Base-by-base conservation (phyloP, 2,329 filamentous ascomycete species). In the Colletotrichum plurivorum region DNA sequence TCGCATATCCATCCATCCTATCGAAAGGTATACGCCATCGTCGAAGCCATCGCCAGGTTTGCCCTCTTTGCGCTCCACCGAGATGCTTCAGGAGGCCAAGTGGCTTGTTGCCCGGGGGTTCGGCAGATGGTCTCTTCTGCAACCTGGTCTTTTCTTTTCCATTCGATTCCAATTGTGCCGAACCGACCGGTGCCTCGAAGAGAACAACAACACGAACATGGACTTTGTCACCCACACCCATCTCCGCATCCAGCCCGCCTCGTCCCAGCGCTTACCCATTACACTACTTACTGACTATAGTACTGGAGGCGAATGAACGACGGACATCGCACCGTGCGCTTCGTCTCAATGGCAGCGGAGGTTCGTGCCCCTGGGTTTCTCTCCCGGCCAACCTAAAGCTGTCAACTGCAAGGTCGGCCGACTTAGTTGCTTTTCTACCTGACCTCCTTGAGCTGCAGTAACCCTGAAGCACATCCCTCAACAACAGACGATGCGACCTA, bases 371-470 rank as follows among this genome's bases (percentile, higher is more conserved):
- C 46, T 45, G 52, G 13, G 65, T 18, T 58, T 64, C 45, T 48
- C 56, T 66, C 51, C 61, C 66, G 62, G 66, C 8, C 55, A 66
- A 61, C 55, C 48, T 69, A 56, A 60, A 45, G 63, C 52, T 39
- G 43, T 53, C 43, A 46, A 46, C 56, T 52, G 60, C 60, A 59
- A 53, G 62, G 13, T 45, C 49, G 57, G 66, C 53, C 41, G 45
- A 45, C 55, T 60, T 51, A 60, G 36, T 52, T 61, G 62, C 49
- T 27, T 25, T 56, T 7, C 43, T 52, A 60, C 10, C 31, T 10
- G 31, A 4, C 31, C 31, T 10, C 1, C 10, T 8, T 36, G 31
- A 9, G 31, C 31, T 9, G 31, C 31, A 36, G 31, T 9, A 36
- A 36, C 9, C 31, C 31, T 69, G 66, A 55, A 69, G 49, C 55